Conservation (phyloP, 1,139 yeast species). For the Kluyveromyces marxianus region DNA sequence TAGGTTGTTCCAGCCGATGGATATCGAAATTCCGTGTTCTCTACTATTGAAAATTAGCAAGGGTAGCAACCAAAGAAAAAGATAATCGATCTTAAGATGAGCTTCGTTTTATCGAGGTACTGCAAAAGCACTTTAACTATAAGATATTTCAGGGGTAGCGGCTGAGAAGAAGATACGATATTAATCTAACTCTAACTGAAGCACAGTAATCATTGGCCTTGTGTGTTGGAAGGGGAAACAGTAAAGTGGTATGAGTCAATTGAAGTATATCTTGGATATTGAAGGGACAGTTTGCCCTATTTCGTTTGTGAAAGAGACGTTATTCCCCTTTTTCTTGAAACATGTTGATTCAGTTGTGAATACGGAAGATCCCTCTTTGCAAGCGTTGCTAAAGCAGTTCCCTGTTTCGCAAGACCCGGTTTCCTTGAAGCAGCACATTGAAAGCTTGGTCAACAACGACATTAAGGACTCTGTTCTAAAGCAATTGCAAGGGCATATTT, state of each 20-base stretch:
- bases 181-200: too few relatives aligned
- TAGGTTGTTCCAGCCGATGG: too few relatives aligned
- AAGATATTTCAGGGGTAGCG: too few relatives aligned
- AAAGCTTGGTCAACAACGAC: constrained; percentile 53
- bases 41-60: too few relatives aligned
- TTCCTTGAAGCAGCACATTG: constrained; percentile 36
- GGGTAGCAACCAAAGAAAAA: too few relatives aligned
- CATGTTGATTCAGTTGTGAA: constrained; percentile 21
- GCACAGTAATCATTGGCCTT: neutral
- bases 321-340: constrained; percentile 44
- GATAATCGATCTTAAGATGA: too few relatives aligned
- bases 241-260: neutral
- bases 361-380: constrained; percentile 34
- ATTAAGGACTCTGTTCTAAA: constrained; percentile 74
- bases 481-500: constrained; percentile 72
- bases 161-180: too few relatives aligned
- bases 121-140: too few relatives aligned
- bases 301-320: constrained; percentile 68
- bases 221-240: neutral
- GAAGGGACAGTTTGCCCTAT: constrained; percentile 94
- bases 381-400: constrained; percentile 17
- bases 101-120: too few relatives aligned
- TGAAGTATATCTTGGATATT: constrained; percentile 49
- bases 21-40: too few relatives aligned
- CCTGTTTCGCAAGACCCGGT: constrained; percentile 11